phyloP scores from a whole-genome alignment of 2,329 filamentous ascomycete species.

The Hypoxylon sp. region DNA sequence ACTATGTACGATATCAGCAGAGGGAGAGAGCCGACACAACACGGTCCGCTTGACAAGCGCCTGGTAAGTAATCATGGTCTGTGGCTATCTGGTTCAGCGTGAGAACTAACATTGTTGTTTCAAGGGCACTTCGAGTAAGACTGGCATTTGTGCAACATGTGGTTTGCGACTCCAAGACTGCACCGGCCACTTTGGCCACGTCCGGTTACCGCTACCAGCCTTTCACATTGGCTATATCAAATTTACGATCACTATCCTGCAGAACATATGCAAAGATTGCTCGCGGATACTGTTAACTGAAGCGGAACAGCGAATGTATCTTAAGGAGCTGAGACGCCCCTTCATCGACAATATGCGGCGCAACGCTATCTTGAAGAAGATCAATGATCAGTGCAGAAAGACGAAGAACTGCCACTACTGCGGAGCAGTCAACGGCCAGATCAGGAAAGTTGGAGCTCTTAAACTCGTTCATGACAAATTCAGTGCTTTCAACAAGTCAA shows the following conservation, averaged over 20 bases:
- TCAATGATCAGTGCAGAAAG: slow-evolving; percentile 92
- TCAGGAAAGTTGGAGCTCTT: slow-evolving; percentile 91
- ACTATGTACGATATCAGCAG: slow-evolving; percentile 92
- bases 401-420: slow-evolving; percentile 86
- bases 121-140: slow-evolving; percentile 81
- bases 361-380: slow-evolving; percentile 86
- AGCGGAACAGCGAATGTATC: slow-evolving; percentile 79
- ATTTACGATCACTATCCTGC: slow-evolving; percentile 90
- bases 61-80: slow-evolving; percentile 66
- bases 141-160: slow-evolving; percentile 84
- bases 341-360: slow-evolving; percentile 89
- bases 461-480: slow-evolving; percentile 97
- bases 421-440: slow-evolving; percentile 86
- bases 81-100: not conserved
- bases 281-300: slow-evolving; percentile 87
- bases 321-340: slow-evolving; percentile 85
- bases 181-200: slow-evolving; percentile 95
- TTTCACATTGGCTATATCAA: slow-evolving; percentile 98
- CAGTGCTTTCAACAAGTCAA: slow-evolving; percentile 88
- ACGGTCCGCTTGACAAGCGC: slow-evolving; percentile 90
- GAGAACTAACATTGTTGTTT: slow-evolving; percentile 27
- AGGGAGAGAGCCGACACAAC: slow-evolving; percentile 79
- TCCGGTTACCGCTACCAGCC: slow-evolving; percentile 89
- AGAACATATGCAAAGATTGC: slow-evolving; percentile 97
- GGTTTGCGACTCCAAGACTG: slow-evolving; percentile 85